Evolutionary conservation across 108 stramenopile genomes (phyloP), one percentile per base, ranked within the genome.

Genomic region (Pseudonitzschia multistriata): DNA sequence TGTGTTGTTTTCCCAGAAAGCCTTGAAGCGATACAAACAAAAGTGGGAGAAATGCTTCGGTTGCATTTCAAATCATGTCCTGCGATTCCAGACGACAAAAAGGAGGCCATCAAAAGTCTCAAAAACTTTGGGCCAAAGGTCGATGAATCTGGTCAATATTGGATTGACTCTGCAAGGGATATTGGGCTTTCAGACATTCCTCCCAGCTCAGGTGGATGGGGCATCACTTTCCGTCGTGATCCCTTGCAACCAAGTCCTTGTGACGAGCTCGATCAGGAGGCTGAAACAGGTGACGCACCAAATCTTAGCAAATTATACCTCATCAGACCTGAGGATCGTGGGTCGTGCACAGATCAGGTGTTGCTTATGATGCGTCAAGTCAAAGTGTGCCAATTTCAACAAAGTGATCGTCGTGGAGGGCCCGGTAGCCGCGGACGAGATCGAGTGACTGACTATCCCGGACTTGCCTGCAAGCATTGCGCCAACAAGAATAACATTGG

Each of bases 31-130:
- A 80, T 94, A 45, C 82, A 85, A 57, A 77, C 79, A n/a, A 86
- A 84, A 50, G 88, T 91, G 35, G 80, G 66, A 53, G 86, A 94
- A 69, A 80, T 91, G 84, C 76, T 90, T 31, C 83, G 88, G n/a
- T 74, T 87, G 52, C 89, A 94, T 36, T 84, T 94, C 53, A 77
- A 71, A 30, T 74, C 74, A 4, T 94, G 92, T 68, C 71, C 68
- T 39, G 77, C 82, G 37, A 87, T 94, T 47, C 80, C 89, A 7
- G 83, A 79, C 22, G 78, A 89, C 14, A 74, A 71, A n/a, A 83
- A 79, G 50, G 81, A 80, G 42, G 86, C 83, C 13, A 84, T 91
- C 52, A 74, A 74, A 39, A 84, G 86, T 33, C 73, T 91, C 27
- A 79, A 84, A 36, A 86, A 83, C 11, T 82, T 86, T 62, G 88